Evolutionary conservation across 2,329 filamentous ascomycete genomes (phyloP).

Genomic region (Aspergillus udagawae): DNA sequence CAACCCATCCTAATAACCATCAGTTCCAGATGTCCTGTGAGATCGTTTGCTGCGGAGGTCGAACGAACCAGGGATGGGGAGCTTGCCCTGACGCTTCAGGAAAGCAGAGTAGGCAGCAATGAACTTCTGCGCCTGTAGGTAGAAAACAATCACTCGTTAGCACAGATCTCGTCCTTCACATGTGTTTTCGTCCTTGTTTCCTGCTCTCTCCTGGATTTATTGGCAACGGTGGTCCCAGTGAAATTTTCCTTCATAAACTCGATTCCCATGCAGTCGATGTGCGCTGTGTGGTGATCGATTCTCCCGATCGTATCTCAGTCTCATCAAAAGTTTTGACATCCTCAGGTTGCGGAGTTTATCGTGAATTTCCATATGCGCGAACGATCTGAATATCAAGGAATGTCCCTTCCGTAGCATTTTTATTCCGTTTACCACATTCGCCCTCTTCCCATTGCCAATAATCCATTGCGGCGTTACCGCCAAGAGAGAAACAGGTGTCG

Average conservation of each 20-base stretch:
- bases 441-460: constrained; percentile 10
- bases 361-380: neutral
- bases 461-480: constrained; percentile 4
- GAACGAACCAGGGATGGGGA: constrained; percentile 63
- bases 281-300: neutral
- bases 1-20: constrained; percentile 75
- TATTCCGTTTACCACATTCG: neutral
- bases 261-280: neutral
- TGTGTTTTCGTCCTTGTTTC: neutral
- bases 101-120: constrained; percentile 65
- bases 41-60: neutral
- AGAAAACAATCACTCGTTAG: constrained; percentile 13
- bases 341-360: neutral
- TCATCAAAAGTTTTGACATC: neutral
- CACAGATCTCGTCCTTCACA: constrained; percentile 2
- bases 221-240: neutral
- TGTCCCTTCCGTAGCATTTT: neutral
- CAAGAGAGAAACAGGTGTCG: constrained; percentile 12
- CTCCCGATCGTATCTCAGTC: neutral
- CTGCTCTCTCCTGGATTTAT: neutral
- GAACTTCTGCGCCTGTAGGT: constrained; percentile 61
- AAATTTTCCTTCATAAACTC: neutral
- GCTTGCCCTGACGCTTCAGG: constrained; percentile 68
- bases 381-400: neutral
- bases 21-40: neutral